These are phyloP conservation scores for Calonectria hawksworthii DNA, from an alignment of 2,329 filamentous ascomycete species.

Conservation along the genomic window DNA sequence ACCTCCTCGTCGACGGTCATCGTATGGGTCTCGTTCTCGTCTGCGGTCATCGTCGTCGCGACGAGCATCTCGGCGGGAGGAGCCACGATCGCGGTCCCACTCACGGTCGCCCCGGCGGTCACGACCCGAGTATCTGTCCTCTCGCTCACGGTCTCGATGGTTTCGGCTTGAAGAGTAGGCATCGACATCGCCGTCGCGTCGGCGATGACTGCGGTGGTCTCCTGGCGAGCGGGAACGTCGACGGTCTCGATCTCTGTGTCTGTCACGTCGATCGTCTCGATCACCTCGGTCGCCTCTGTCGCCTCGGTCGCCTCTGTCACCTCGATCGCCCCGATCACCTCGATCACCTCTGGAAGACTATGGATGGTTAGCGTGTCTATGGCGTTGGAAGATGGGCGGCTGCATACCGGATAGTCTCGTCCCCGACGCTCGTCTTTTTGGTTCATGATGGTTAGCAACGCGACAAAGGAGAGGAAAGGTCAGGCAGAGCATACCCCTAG, in stretches of 20 bases:
- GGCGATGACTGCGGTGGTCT: conserved; percentile 75
- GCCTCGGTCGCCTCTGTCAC: not conserved
- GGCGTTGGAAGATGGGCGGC: not conserved
- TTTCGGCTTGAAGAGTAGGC: conserved; percentile 93
- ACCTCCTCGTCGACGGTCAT: conserved; percentile 67
- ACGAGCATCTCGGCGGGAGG: conserved; percentile 71
- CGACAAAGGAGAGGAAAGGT: conserved; percentile 39
- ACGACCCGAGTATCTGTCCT: conserved; percentile 87
- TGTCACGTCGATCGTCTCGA: conserved; percentile 49
- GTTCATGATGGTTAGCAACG: conserved; percentile 47
- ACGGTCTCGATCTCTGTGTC: conserved; percentile 56
- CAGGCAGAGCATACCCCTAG: conserved; percentile 73
- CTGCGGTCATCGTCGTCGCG: conserved; percentile 76
- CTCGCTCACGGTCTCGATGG: conserved; percentile 92
- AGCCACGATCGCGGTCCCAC: conserved; percentile 80
- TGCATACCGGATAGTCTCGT: conserved; percentile 68
- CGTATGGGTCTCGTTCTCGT: conserved; percentile 68
- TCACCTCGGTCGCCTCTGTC: conserved; percentile 25
- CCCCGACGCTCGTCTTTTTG: conserved; percentile 64
- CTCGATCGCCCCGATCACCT: conserved; percentile 48
- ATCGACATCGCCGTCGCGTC: conserved; percentile 84
- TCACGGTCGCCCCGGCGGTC: conserved; percentile 78
- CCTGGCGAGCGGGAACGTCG: conserved; percentile 87
- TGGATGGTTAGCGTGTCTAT: conserved; percentile 34
- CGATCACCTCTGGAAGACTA: conserved; percentile 46